These are phyloP conservation scores for Cladosporium sp. DNA, from an alignment of 2,329 filamentous ascomycete genomes.

Conservation along the genomic window DNA sequence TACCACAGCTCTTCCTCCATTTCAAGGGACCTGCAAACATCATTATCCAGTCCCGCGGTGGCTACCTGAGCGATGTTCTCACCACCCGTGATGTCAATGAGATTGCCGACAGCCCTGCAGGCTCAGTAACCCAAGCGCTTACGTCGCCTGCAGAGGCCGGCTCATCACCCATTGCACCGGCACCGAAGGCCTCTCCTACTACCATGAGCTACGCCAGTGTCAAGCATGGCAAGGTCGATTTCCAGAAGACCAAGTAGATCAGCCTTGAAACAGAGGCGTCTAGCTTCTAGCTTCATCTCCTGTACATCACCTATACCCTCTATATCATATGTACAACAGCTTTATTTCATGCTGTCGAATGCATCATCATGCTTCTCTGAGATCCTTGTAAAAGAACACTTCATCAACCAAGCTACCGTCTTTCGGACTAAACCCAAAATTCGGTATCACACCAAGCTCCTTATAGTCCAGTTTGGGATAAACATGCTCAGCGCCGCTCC, in stretches of 20 bases:
- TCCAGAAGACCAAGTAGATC: constrained; percentile 19
- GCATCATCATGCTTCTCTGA: constrained; percentile 27
- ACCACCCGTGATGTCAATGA: constrained; percentile 80
- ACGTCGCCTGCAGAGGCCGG: constrained; percentile 27
- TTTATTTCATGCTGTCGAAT: neutral
- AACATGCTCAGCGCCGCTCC: constrained; percentile 49
- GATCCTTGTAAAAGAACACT: constrained; percentile 58
- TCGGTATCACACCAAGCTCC: constrained; percentile 53
- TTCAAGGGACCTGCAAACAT: constrained; percentile 85
- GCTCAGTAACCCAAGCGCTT: constrained; percentile 58
- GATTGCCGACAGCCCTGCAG: constrained; percentile 77
- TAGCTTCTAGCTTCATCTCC: neutral
- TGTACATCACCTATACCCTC: constrained; percentile 13
- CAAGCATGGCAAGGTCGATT: constrained; percentile 31
- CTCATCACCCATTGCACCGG: constrained; percentile 17
- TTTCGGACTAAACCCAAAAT: constrained; percentile 47
- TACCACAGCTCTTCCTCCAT: constrained; percentile 68
- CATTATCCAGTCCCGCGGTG: constrained; percentile 81
- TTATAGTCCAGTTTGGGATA: constrained; percentile 56
- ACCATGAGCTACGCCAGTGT: constrained; percentile 33
- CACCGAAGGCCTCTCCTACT: constrained; percentile 22
- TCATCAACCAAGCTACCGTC: constrained; percentile 48
- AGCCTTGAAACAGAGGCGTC: neutral
- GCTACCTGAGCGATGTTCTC: constrained; percentile 72
- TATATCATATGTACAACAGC: constrained; percentile 13